phyloP scores from a whole-genome alignment of 495 filamentous ascomycete genomes.

The Neurospora terricola region DNA sequence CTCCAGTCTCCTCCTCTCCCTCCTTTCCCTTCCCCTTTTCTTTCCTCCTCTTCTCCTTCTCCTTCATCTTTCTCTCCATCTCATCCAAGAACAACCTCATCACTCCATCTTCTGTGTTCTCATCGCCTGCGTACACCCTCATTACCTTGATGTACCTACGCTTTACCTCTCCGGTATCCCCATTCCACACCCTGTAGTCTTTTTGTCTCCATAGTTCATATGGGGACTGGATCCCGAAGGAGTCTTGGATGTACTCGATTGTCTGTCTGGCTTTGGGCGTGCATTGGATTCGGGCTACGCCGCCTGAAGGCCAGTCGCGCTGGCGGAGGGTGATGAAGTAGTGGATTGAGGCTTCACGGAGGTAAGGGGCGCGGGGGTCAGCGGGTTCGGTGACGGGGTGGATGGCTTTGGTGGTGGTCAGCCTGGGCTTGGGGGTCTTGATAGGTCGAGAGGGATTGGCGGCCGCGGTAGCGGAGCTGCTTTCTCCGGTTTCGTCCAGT shows the following conservation, averaged over 20 bases:
- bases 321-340: background rate
- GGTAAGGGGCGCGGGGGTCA: background rate
- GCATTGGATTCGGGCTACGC: background rate
- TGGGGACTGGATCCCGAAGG: accelerated
- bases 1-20: background rate
- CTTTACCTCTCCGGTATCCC: background rate
- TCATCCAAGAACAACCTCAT: background rate
- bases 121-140: background rate
- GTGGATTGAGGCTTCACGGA: background rate
- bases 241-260: background rate
- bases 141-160: background rate
- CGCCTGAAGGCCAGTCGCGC: background rate
- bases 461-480: background rate
- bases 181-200: background rate
- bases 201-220: background rate
- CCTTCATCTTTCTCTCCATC: background rate
- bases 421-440: background rate
- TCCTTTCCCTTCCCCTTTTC: no score
- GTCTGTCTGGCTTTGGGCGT: background rate
- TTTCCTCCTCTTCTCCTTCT: background rate
- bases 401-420: background rate
- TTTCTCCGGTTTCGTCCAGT: background rate
- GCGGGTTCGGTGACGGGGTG: background rate
- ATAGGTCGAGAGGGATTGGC: background rate
- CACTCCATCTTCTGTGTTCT: background rate